Evolutionary conservation across 306 rosid genomes (phyloP), one percentile per base, ranked within the genome.

Genomic region (Malus orientalis): DNA sequence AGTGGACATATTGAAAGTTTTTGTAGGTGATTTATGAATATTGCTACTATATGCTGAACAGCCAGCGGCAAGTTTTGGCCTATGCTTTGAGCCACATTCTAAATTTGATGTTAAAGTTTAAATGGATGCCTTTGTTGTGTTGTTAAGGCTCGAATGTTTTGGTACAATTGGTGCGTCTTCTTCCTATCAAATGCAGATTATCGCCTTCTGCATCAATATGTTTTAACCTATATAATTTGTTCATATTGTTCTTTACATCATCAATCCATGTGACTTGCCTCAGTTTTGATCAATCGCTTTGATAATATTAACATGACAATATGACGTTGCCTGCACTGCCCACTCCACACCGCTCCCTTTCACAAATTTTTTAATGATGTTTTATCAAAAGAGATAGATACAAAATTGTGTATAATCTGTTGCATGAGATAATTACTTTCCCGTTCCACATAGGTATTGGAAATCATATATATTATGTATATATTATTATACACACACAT

Each of bases 141-240:
- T 81, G 84, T 74, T 73, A 55, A 75, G 67, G 86, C 13, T 81
- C 76, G 79, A 81, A 82, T 77, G 83, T 76, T 81, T 81, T 83
- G 85, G 83, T 79, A 59, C 79, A 59, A 27, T 38, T 53, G 33
- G 44, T 80, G 70, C 74, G 87, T 84, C 87, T 62, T 80, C 80
- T 84, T 84, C 80, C 79, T 47, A 76, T 84, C 82, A 80, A 82
- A 80, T 80, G 66, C 76, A 80, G 75, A 70, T 67, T 67, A 80
- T 77, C 79, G 74, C 51, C 59, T 80, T 84, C 78, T 77, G 63
- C 75, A 80, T 80, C 16, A 67, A 75, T 76, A 70, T 77, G 40
- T 77, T 80, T 84, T 80, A 76, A 54, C 79, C 29, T 65, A 15
- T 49, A 49, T 49, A 63, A 77, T 62, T 55, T 60, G 76, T 49